Base-by-base conservation (phyloP, 106 monocot genomes). In the Dendrobium chrysotoxum region DNA sequence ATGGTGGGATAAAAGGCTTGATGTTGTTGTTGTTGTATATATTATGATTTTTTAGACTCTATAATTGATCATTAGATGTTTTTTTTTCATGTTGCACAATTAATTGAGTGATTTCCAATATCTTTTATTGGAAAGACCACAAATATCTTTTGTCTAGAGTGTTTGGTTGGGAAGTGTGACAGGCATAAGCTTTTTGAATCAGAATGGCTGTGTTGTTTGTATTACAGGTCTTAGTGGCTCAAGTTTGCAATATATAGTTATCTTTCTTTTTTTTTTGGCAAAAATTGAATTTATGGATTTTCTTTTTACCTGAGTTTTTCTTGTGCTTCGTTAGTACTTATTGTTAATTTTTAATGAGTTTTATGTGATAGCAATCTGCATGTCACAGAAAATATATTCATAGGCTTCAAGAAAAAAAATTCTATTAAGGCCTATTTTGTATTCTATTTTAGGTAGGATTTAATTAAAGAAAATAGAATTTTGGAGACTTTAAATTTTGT, bases 151-250 rank as follows among this genome's bases (percentile, higher is more conserved):
- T 91, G 91, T 88, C 88, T 89, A 44, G 87, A 89, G 18, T 91
- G 91, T 71, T 44, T 78, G 7, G 83, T 91, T 31, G 91, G 91
- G 2, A 86, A 77, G 81, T 2, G 50, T 5, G 91, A 91, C 18
- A 86, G 88, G 79, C 85, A 89, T 81, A 88, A 86, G 77, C 74
- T 91, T 54, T 54, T 83, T 91, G 13, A 85, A 83, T 12, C 91
- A 91, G 46, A 87, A 85, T 79, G 91, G 91, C 0, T 91, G 91
- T 79, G 91, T 91, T 79, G 88, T 91, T 75, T 91, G 91, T 88
- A 88, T 91, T 74, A 91, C 91, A 23, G 88, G 91, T 18, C 91
- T 91, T 73, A 91, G 91, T 23, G 91, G 88, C 6, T 89, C 88
- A 88, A 85, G 91, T 86, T 77, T 64, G 45, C 12, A 50, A 77